Conservation (phyloP, 2,329 filamentous ascomycete species). For the Penicillium sp. region DNA sequence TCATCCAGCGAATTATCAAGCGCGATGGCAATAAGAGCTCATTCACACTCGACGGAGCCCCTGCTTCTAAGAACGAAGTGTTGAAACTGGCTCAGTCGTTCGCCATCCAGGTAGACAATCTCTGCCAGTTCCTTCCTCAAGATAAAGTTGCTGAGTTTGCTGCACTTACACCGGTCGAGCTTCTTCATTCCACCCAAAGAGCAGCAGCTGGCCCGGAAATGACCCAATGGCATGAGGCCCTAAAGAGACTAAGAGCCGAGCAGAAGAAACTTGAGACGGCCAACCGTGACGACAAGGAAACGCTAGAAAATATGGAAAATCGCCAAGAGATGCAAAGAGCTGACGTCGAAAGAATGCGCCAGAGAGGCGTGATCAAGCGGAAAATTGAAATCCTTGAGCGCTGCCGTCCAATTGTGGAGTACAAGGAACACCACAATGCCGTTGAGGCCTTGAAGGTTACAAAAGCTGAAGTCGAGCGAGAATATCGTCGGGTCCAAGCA, state of each 20-base stretch:
- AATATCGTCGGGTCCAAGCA: slow-evolving; percentile 60
- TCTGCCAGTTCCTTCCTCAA: slow-evolving; percentile 95
- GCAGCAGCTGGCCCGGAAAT: slow-evolving; percentile 82
- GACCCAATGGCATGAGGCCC: slow-evolving; percentile 69
- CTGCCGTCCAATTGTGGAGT: slow-evolving; percentile 64
- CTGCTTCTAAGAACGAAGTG: slow-evolving; percentile 61
- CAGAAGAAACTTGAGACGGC: slow-evolving; percentile 64
- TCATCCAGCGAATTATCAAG: slow-evolving; percentile 73
- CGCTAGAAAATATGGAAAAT: slow-evolving; percentile 64
- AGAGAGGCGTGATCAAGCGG: slow-evolving; percentile 67
- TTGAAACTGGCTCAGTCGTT: slow-evolving; percentile 66
- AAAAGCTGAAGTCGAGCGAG: slow-evolving; percentile 54
- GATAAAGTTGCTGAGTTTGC: slow-evolving; percentile 96
- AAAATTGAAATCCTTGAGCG: slow-evolving; percentile 64
- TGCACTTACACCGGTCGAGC: slow-evolving; percentile 72
- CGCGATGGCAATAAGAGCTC: slow-evolving; percentile 76
- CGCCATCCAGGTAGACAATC: slow-evolving; percentile 93
- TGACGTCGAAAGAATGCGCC: slow-evolving; percentile 78
- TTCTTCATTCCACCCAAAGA: slow-evolving; percentile 80
- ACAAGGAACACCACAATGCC: slow-evolving; percentile 54
- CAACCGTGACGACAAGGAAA: slow-evolving; percentile 59
- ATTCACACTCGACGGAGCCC: slow-evolving; percentile 73
- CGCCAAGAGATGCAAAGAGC: slow-evolving; percentile 72
- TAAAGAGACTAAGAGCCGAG: slow-evolving; percentile 68
- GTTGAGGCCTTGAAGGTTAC: slow-evolving; percentile 55